A percentile compares a stretch with the other conserved stretches of the same genome.
Evolutionary conservation across 1,284 basidiomycete genomes (phyloP).

Genomic region (Albatrellus sp.): DNA sequence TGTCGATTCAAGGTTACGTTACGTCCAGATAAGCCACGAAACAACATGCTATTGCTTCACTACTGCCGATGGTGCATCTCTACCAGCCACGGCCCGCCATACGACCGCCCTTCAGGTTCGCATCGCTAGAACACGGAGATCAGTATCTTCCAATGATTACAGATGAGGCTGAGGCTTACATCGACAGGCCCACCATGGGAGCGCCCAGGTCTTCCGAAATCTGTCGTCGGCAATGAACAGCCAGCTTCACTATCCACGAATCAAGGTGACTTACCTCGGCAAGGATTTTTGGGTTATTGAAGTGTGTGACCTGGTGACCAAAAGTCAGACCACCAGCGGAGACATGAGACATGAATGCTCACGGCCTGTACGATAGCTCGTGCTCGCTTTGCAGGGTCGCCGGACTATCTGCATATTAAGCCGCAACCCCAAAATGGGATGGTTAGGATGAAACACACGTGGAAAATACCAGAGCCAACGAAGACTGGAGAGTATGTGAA

Average conservation of each 20-base stretch:
- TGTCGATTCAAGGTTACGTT: too few species aligned
- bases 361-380: slow-evolving; percentile 96
- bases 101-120: slow-evolving; percentile 52
- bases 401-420: slow-evolving; percentile 44
- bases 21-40: too few species aligned
- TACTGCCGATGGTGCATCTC: slow-evolving; percentile 3
- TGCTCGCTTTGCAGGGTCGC: slow-evolving; percentile 88
- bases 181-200: slow-evolving; percentile 89
- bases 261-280: slow-evolving; percentile 42
- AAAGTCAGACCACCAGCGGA: slow-evolving; percentile 1
- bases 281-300: slow-evolving; percentile 82
- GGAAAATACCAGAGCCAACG: slow-evolving; percentile 92
- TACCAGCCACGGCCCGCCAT: slow-evolving; percentile 39
- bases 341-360: slow-evolving; percentile 13
- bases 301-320: slow-evolving; percentile 69
- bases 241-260: slow-evolving; percentile 5
- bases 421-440: neutral
- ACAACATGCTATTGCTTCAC: neutral
- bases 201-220: slow-evolving; percentile 83
- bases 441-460: slow-evolving; percentile 36
- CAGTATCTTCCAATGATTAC: neutral
- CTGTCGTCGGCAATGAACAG: slow-evolving; percentile 21
- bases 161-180: slow-evolving; percentile 37
- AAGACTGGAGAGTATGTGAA: slow-evolving; percentile 42
- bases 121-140: slow-evolving; percentile 28